phyloP scores from a whole-genome alignment of 345 rosid genomes.

The Linum usitatissimum region DNA sequence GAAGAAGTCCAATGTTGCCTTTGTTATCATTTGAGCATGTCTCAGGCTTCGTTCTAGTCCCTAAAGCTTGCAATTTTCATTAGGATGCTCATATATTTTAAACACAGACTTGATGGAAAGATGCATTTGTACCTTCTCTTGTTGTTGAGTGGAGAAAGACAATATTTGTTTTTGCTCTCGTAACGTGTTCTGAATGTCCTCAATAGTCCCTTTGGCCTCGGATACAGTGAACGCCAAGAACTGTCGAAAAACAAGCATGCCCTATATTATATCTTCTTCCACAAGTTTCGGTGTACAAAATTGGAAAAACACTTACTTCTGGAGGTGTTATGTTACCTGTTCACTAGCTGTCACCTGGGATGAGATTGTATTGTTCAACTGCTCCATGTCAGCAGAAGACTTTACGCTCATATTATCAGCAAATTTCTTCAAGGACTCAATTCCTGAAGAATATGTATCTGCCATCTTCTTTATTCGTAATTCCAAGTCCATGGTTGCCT shows the following conservation, averaged over 20 bases:
- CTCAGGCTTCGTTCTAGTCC: conserved; percentile 44
- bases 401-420: conserved; percentile 37
- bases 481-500: conserved; percentile 57
- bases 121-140: conserved; percentile 44
- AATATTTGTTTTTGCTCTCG: conserved; percentile 50
- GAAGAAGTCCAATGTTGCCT: conserved; percentile 42
- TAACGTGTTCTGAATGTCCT: conserved; percentile 45
- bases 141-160: conserved; percentile 46
- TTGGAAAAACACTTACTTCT: not conserved
- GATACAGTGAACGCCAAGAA: conserved; percentile 34
- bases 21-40: conserved; percentile 52
- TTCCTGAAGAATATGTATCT: conserved; percentile 45
- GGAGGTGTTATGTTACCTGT: conserved; percentile 32
- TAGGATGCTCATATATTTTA: not conserved
- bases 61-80: conserved; percentile 22
- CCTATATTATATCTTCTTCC: no score
- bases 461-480: conserved; percentile 45
- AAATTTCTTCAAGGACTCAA: conserved; percentile 41
- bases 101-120: not conserved
- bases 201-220: conserved; percentile 48
- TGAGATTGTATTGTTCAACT: conserved; percentile 28
- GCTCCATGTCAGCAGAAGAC: conserved; percentile 46
- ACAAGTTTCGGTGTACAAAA: not conserved
- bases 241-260: conserved; percentile 23
- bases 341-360: conserved; percentile 42